Evolutionary conservation across 345 rosid genomes (phyloP), one percentile per base, ranked within the genome.

Genomic region (Pistacia vera): DNA sequence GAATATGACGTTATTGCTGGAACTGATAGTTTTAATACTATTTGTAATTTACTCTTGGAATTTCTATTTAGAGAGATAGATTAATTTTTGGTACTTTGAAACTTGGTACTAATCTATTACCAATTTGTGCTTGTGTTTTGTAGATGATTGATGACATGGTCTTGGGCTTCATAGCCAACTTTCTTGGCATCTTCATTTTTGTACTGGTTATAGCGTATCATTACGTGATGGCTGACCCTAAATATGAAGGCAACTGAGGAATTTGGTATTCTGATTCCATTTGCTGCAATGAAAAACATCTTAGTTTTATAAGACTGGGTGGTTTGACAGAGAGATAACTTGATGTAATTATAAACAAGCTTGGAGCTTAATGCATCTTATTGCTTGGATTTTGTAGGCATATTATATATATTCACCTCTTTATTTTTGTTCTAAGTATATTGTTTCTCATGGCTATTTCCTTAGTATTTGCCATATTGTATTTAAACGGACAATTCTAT

Each of bases 61-160:
- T 63, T 44, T 71, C 55, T 46, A 12, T 46, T 57, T 16, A 59
- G 11, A 10, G 3, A 28, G 56, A 35, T 11, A 28, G 56, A 72
- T 72, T 30, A 30, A 30, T 30, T 30, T 12, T 8, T 59, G 22
- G 13, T 59, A 18, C 16, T 28, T 8, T 41, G 46, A 41, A 41
- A 2, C 41, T 38, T 38, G 41, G 41, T 38, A 38, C 41, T 38
- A 38, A 38, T 38, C 41, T 38, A 38, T 38, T 38, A 38, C 3
- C 41, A 38, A 38, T 38, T 38, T 38, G 46, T 76, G 58, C n/a
- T 20, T 66, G 49, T 72, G 25, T 25, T 73, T 62, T 85, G 80
- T 91, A 91, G 98, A 91, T 90, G 98, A 83, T 92, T 61, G 93
- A 89, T 61, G 97, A 94, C 77, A 90, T 85, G 75, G 90, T 83